Evolutionary conservation across 495 filamentous ascomycete species (phyloP), one percentile per base, ranked within the genome.

Genomic region (Penicillium waksmanii): DNA sequence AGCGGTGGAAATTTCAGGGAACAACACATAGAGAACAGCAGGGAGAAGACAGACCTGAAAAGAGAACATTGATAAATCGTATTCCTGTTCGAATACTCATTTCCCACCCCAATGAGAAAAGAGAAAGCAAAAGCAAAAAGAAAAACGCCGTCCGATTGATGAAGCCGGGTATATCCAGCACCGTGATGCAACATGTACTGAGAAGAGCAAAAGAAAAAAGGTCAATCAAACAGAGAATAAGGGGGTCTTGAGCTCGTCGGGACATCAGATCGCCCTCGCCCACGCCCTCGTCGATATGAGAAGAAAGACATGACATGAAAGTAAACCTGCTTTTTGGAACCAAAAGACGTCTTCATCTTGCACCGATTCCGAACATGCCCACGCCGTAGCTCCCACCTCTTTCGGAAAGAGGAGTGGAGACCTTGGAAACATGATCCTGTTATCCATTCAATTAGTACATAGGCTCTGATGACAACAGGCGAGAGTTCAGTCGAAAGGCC

Each of bases 111-210:
- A 54, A 65, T 57, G 57, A 55, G 6, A 44, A 19, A 44, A 2
- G 15, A 44, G 19, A 44, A 17, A 19, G 42, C 42, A 44, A 44
- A 8, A 44, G n/a, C 12, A 17, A 27, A 44, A 18, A 44, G 0
- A 5, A 17, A 27, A 80, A 79, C 75, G 76, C 77, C 76, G 61
- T 77, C 75, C 76, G 58, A 75, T 70, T 67, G 66, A 77, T 72
- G 70, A 78, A 80, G 74, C 76, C 77, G 76, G 77, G 77, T 80
- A 80, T 80, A 80, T 80, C 77, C 77, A 79, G 77, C 77, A 80
- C 77, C 77, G 69, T 77, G 66, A 80, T 80, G 77, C 77, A 80
- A 78, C 77, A 77, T 75, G 72, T 77, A 80, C 73, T 67, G 72
- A 77, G 71, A 77, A 76, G 57, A 65, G 58, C 46, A 68, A 55